phyloP scores from a whole-genome alignment of 1,139 yeast genomes.

The Saccharomyces uvarum region DNA sequence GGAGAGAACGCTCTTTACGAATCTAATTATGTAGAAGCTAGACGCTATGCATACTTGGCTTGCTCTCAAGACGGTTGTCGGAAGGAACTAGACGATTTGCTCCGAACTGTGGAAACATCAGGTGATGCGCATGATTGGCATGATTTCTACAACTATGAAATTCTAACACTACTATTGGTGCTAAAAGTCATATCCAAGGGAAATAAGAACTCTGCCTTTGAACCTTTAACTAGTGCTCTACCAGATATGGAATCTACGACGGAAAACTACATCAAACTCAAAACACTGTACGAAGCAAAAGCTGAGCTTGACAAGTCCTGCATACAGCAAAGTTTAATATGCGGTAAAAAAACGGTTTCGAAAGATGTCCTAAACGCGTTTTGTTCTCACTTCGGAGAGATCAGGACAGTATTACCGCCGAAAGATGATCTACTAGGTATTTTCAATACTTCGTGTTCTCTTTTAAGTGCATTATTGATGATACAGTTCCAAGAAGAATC shows the following conservation, averaged over 20 bases:
- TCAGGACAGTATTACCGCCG: constrained; percentile 3
- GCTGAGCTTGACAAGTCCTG: constrained; percentile 43
- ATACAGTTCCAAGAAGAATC: neutral
- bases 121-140: constrained; percentile 3
- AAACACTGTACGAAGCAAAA: constrained; percentile 50
- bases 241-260: constrained; percentile 92
- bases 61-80: constrained; percentile 12
- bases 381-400: neutral
- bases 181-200: constrained; percentile 43
- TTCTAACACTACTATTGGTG: constrained; percentile 60
- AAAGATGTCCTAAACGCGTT: neutral
- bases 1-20: constrained; percentile 36
- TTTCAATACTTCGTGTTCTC: neutral
- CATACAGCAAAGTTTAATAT: constrained; percentile 35
- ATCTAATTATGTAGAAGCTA: constrained; percentile 68
- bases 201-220: constrained; percentile 22
- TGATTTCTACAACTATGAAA: constrained; percentile 30
- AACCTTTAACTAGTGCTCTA: constrained; percentile 51
- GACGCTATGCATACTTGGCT: constrained; percentile 50
- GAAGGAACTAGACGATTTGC: neutral
- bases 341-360: neutral
- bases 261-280: constrained; percentile 49
- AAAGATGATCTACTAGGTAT: neutral
- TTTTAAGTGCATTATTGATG: neutral
- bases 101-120: neutral